Percentiles rank a stretch among this genome's conserved stretches.
These are phyloP conservation scores for Colletotrichum paranaense DNA, from an alignment of 2,329 filamentous ascomycete species.

Conservation along the genomic window DNA sequence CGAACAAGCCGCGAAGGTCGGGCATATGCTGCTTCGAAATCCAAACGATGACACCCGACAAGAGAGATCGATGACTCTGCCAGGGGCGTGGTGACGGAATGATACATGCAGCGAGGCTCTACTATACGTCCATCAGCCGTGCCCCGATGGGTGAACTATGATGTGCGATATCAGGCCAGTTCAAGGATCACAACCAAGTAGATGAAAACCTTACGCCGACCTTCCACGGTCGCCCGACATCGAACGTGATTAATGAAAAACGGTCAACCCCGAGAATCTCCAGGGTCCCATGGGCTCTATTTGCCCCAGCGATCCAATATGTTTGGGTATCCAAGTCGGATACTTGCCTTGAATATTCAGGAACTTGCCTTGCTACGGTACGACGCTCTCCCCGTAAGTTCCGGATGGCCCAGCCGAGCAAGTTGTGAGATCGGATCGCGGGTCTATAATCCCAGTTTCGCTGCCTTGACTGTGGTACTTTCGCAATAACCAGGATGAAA, in stretches of 20 bases:
- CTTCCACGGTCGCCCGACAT: not conserved
- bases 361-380: not conserved
- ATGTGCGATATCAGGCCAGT: not conserved
- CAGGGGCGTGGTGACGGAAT: not conserved
- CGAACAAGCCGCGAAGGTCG: not conserved
- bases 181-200: not conserved
- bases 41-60: not conserved
- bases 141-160: not conserved
- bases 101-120: not conserved
- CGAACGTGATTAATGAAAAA: not conserved
- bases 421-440: not conserved
- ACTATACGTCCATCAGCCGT: not conserved
- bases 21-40: not conserved
- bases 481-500: too few species aligned
- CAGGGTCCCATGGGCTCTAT: not conserved
- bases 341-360: not conserved
- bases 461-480: not conserved
- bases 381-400: not conserved
- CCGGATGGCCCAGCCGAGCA: too few species aligned
- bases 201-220: not conserved
- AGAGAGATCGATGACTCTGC: not conserved
- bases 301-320: not conserved
- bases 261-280: not conserved
- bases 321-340: not conserved
- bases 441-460: not conserved